These are phyloP conservation scores for Boletellus ananiceps DNA, from an alignment of 768 basidiomycete species.

Conservation along the genomic window DNA sequence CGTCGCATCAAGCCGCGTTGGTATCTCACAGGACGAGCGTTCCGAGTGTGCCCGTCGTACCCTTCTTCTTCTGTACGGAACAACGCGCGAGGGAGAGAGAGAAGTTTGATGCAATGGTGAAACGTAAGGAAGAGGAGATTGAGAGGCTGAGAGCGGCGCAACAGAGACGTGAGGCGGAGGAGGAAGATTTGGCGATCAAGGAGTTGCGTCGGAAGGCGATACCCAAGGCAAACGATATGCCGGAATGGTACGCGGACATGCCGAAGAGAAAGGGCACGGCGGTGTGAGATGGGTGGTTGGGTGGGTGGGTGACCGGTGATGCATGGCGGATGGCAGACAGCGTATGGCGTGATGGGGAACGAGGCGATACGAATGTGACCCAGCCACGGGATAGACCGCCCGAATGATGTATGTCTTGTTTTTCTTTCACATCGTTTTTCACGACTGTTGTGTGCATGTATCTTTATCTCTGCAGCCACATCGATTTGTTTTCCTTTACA, in stretches of 20 bases:
- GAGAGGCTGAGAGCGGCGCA: constrained; percentile 44
- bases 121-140: constrained; percentile 52
- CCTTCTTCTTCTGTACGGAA: constrained; percentile 50
- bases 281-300: constrained; percentile 11
- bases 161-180: constrained; percentile 43
- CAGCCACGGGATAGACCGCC: constrained; percentile 8
- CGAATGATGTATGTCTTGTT: neutral
- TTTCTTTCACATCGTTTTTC: constrained; percentile 5
- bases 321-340: too few relatives aligned
- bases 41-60: constrained; percentile 31
- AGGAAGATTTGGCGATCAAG: constrained; percentile 57
- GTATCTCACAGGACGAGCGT: constrained; percentile 35
- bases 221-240: constrained; percentile 66
- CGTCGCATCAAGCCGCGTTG: constrained; percentile 35
- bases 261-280: constrained; percentile 47
- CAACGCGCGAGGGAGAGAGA: constrained; percentile 56
- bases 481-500: neutral
- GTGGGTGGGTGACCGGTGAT: neutral
- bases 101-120: constrained; percentile 56
- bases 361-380: constrained; percentile 13
- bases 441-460: neutral
- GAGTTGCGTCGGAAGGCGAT: constrained; percentile 61
- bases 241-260: constrained; percentile 71
- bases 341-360: neutral
- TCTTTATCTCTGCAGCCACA: constrained; percentile 17